A percentile compares a stretch with the other conserved stretches of the same genome.
phyloP scores from a whole-genome alignment of 306 rosid species.

The Cajanus cajan region DNA sequence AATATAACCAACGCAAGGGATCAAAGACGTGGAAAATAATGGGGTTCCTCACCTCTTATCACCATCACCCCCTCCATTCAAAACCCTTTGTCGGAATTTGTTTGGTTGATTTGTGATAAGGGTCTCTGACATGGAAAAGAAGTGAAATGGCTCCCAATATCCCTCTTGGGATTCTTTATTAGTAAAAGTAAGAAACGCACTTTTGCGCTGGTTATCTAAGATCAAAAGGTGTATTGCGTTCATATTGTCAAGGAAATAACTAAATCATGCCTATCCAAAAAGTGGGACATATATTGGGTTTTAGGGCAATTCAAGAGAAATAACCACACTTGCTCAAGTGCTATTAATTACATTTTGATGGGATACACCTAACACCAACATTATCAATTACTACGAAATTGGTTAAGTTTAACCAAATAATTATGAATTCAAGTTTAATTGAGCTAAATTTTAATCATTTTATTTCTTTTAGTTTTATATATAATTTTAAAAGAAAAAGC shows the following conservation, averaged over 20 bases:
- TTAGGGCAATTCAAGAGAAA: constrained; percentile 14
- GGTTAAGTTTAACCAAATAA: too few relatives aligned
- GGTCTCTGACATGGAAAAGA: constrained; percentile 11
- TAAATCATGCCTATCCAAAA: not conserved
- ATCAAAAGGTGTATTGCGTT: constrained; percentile 37
- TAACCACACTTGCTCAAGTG: constrained; percentile 2
- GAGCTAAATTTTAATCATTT: too few relatives aligned
- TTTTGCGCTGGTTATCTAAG: constrained; percentile 23
- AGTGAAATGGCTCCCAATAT: constrained; percentile 15
- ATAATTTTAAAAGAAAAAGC: too few relatives aligned
- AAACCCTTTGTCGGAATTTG: constrained; percentile 16
- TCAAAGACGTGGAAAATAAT: constrained; percentile 23
- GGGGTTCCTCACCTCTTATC: constrained; percentile 10
- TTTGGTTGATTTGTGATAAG: constrained; percentile 45
- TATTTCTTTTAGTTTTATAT: too few relatives aligned
- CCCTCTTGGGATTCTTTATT: constrained; percentile 23
- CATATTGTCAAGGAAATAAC: constrained; percentile 26
- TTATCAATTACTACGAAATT: too few relatives aligned
- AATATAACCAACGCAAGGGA: not conserved
- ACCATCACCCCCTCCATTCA: not conserved
- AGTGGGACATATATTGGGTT: constrained; percentile 18
- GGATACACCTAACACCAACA: too few relatives aligned
- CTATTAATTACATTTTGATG: too few relatives aligned
- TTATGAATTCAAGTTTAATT: too few relatives aligned
- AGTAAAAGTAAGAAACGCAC: constrained; percentile 27